A percentile compares a stretch with the other conserved stretches of the same genome.
These are phyloP conservation scores for Tricharina praecox DNA, from an alignment of 495 filamentous ascomycete species.

Conservation along the genomic window DNA sequence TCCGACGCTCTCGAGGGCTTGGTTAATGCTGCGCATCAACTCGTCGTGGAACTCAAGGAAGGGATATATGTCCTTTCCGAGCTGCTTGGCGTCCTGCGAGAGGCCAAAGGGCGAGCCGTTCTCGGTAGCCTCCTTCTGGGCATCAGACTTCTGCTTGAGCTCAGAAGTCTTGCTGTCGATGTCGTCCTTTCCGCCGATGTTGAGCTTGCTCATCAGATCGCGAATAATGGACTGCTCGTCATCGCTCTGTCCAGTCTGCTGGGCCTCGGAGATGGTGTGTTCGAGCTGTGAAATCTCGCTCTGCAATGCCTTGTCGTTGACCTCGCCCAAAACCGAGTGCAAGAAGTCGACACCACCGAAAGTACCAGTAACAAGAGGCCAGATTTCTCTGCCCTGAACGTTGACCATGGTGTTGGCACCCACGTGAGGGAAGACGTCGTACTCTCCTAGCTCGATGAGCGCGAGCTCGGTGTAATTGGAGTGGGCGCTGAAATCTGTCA, in stretches of 20 bases:
- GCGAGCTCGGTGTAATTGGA: constrained; percentile 81
- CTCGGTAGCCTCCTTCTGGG: constrained; percentile 12
- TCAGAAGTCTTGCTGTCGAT: constrained; percentile 52
- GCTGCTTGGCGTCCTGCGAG: constrained; percentile 29
- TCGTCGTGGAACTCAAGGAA: constrained; percentile 78
- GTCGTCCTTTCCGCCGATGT: constrained; percentile 48
- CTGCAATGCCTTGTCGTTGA: constrained; percentile 75
- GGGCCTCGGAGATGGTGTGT: constrained; percentile 46
- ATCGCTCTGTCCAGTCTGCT: constrained; percentile 27
- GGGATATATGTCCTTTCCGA: constrained; percentile 62
- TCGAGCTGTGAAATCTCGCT: constrained; percentile 72
- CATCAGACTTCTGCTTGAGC: constrained; percentile 40
- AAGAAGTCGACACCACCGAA: constrained; percentile 78
- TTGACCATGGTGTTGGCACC: constrained; percentile 49
- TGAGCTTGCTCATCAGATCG: constrained; percentile 56
- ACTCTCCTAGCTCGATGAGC: constrained; percentile 68
- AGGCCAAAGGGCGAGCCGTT: constrained; percentile 18
- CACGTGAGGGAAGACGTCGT: constrained; percentile 67
- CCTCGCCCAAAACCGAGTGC: constrained; percentile 75
- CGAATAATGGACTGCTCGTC: constrained; percentile 49
- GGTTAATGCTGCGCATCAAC: constrained; percentile 57
- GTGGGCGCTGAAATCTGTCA: constrained; percentile 62
- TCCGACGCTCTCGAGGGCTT: constrained; percentile 61
- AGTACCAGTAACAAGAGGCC: constrained; percentile 70
- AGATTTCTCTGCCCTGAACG: constrained; percentile 50